These are phyloP conservation scores for Leccinum subrobustum DNA, from an alignment of 1,284 basidiomycete genomes.

Conservation along the genomic window DNA sequence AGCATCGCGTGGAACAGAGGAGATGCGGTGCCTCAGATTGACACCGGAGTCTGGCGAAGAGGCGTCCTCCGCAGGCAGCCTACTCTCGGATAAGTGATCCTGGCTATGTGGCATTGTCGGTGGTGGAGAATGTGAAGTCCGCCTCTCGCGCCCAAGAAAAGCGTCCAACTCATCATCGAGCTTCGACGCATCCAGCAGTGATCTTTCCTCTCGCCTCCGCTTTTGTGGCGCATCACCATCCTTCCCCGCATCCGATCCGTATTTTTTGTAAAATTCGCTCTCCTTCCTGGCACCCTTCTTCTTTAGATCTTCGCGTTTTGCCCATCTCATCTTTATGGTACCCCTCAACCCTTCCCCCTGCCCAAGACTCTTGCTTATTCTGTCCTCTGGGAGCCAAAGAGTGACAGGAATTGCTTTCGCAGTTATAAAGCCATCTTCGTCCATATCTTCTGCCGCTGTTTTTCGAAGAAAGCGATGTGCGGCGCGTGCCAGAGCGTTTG, in stretches of 20 bases:
- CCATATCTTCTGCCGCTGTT: conserved; percentile 47
- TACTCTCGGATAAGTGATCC: conserved; percentile 53
- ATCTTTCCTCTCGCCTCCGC: conserved; percentile 36
- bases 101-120: conserved; percentile 60
- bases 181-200: conserved; percentile 27
- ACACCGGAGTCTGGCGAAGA: conserved; percentile 41
- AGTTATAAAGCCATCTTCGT: conserved; percentile 54
- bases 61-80: conserved; percentile 56
- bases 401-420: conserved; percentile 67
- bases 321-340: conserved; percentile 68
- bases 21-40: conserved; percentile 46
- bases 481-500: conserved; percentile 48
- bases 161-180: conserved; percentile 58
- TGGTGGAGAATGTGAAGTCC: conserved; percentile 39
- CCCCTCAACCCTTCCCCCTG: conserved; percentile 63
- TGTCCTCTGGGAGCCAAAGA: conserved; percentile 75
- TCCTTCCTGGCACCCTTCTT: conserved; percentile 64
- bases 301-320: conserved; percentile 65
- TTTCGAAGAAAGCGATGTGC: conserved; percentile 54
- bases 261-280: conserved; percentile 74
- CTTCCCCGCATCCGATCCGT: conserved; percentile 65
- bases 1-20: conserved; percentile 40
- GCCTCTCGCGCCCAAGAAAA: conserved; percentile 51
- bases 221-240: conserved; percentile 37
- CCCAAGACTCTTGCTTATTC: conserved; percentile 67